Percentiles rank a stretch among this genome's conserved stretches.
These are phyloP conservation scores for Zasmidium citrigriseum DNA, from an alignment of 2,329 filamentous ascomycete species.

Conservation along the genomic window DNA sequence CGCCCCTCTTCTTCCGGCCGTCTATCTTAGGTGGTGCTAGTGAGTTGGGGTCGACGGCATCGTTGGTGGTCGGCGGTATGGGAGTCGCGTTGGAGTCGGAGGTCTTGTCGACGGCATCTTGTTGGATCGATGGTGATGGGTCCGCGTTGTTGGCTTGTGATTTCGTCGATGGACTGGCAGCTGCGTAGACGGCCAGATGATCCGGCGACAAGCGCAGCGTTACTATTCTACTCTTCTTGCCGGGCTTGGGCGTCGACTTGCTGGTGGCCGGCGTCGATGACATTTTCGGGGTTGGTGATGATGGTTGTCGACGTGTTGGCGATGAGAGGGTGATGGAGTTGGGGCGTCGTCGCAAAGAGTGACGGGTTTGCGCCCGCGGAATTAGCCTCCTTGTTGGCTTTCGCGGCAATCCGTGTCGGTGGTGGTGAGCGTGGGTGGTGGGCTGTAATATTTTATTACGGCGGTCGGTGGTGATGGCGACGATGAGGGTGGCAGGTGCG, in stretches of 20 bases:
- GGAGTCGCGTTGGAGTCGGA: constrained; percentile 46
- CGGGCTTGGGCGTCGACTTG: constrained; percentile 25
- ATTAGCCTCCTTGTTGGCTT: neutral
- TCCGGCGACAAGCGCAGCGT: constrained; percentile 29
- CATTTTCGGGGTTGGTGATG: constrained; percentile 6
- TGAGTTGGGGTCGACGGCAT: constrained; percentile 39
- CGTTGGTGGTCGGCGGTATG: constrained; percentile 33
- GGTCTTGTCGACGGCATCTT: constrained; percentile 40
- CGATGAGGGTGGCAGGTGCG: neutral
- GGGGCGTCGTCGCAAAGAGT: neutral
- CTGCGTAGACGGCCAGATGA: constrained; percentile 34
- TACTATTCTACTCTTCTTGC: constrained; percentile 33
- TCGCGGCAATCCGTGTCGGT: no score
- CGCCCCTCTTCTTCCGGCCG: constrained; percentile 70
- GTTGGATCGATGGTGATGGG: constrained; percentile 34
- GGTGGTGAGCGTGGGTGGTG: neutral
- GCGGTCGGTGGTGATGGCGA: neutral
- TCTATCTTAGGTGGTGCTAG: constrained; percentile 45
- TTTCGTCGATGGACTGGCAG: constrained; percentile 27
- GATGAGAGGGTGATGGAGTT: neutral
- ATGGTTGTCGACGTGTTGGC: neutral
- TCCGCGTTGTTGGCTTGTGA: constrained; percentile 35
- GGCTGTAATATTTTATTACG: neutral
- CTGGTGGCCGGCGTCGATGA: constrained; percentile 25
- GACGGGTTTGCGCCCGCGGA: neutral